A percentile compares a stretch with the other conserved stretches of the same genome.
phyloP scores from a whole-genome alignment of 768 basidiomycete species.

The Tulasnella calospora region DNA sequence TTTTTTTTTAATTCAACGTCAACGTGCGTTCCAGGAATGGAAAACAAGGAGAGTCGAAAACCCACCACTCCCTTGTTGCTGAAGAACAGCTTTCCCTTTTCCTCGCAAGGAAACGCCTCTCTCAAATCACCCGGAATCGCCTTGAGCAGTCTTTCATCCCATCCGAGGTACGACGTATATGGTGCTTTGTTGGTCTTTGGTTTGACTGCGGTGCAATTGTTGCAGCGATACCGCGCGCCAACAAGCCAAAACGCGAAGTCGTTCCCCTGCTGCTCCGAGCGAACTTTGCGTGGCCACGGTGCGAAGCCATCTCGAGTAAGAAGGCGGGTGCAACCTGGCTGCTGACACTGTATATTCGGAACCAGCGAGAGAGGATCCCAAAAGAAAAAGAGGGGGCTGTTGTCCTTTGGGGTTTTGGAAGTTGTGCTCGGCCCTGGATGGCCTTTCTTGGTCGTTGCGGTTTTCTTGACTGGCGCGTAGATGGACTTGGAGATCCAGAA shows the following conservation, averaged over 20 bases:
- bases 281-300: not conserved
- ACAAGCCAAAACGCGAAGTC: constrained; percentile 2
- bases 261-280: not conserved
- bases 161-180: not conserved
- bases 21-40: no score
- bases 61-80: not conserved
- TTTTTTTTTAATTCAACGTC: no score
- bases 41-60: not conserved
- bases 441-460: not conserved
- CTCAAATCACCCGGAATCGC: not conserved
- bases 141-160: not conserved
- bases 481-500: constrained; percentile 23
- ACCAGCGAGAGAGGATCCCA: constrained; percentile 22
- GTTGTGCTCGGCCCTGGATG: not conserved
- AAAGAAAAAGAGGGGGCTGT: constrained; percentile 19
- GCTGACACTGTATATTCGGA: not conserved
- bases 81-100: not conserved
- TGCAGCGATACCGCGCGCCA: not conserved
- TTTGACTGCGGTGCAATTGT: not conserved
- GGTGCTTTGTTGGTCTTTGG: constrained; percentile 4
- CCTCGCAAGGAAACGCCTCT: not conserved
- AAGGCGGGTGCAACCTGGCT: not conserved
- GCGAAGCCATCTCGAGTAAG: not conserved
- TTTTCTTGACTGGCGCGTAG: not conserved
- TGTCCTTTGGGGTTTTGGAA: not conserved